phyloP scores from a whole-genome alignment of 352 stramenopile species.

The Peronosclerospora sorghi region DNA sequence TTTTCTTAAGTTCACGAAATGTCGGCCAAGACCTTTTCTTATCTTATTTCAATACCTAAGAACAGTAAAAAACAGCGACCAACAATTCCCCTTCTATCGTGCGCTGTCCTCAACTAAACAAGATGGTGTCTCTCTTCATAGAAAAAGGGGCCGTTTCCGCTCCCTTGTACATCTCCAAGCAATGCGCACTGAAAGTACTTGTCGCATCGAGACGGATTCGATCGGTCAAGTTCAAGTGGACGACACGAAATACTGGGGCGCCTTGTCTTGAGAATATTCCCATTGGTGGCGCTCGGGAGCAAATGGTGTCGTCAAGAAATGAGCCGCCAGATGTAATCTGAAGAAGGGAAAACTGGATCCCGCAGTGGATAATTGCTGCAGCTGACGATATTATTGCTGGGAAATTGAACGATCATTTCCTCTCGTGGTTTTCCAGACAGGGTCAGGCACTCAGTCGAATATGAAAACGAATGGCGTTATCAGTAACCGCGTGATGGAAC shows the following conservation, averaged over 20 bases:
- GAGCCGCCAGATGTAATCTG: slow-evolving; percentile 88
- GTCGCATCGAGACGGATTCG: slow-evolving; percentile 57
- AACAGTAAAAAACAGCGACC: no score
- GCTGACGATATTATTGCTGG: slow-evolving; percentile 89
- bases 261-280: slow-evolving; percentile 91
- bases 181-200: slow-evolving; percentile 29
- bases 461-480: slow-evolving; percentile 78
- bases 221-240: slow-evolving; percentile 80
- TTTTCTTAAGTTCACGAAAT: no score
- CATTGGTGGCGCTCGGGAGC: slow-evolving; percentile 82
- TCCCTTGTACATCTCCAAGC: slow-evolving; percentile 21
- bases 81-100: slow-evolving; percentile 6
- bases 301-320: slow-evolving; percentile 93
- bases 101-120: not conserved
- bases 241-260: slow-evolving; percentile 84
- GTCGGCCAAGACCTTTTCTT: no score
- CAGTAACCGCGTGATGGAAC: slow-evolving; percentile 58
- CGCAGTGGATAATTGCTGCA: slow-evolving; percentile 81
- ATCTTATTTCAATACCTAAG: no score
- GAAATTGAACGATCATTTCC: slow-evolving; percentile 93
- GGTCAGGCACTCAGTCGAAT: slow-evolving; percentile 68
- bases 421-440: slow-evolving; percentile 72
- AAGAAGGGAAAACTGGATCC: slow-evolving; percentile 73
- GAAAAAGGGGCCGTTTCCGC: slow-evolving; percentile 9
- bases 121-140: slow-evolving; percentile 23